A percentile compares a stretch with the other conserved stretches of the same genome.
phyloP scores from a whole-genome alignment of 257 asterid genomes.

The Misopates orontium region DNA sequence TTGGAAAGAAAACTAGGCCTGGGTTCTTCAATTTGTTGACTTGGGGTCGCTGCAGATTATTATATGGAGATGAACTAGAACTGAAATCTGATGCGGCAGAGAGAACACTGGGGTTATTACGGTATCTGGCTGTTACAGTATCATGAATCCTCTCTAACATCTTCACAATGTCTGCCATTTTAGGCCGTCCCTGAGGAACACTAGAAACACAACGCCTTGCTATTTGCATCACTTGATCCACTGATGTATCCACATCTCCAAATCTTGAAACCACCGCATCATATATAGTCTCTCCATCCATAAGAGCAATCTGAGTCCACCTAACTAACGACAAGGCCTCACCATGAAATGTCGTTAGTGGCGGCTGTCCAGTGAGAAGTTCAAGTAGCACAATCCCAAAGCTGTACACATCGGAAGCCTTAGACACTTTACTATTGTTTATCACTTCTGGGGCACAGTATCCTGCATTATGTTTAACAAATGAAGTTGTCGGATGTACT shows the following conservation, averaged over 20 bases:
- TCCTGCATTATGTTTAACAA: no score
- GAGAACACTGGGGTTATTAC: not conserved
- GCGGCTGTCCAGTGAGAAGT: constrained; percentile 35
- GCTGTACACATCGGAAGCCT: constrained; percentile 41
- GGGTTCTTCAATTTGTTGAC: no score
- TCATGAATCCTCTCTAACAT: constrained; percentile 27
- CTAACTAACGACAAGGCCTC: constrained; percentile 35
- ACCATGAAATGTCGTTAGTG: constrained; percentile 20
- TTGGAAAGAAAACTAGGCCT: constrained; percentile 28
- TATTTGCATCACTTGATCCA: constrained; percentile 38
- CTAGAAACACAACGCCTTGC: constrained; percentile 38
- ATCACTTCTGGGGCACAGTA: no score
- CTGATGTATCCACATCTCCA: constrained; percentile 32
- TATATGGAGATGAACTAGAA: no score
- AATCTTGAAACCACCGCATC: constrained; percentile 35
- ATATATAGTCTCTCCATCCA: constrained; percentile 38
- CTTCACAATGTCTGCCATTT: no score
- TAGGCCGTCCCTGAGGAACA: no score
- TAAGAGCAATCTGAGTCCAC: constrained; percentile 38
- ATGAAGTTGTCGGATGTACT: no score
- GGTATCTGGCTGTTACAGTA: not conserved
- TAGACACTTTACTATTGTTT: no score
- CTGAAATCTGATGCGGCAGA: no score
- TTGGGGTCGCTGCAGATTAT: no score
- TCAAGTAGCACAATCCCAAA: constrained; percentile 39